Percentiles rank a stretch among this genome's conserved stretches.
phyloP scores from a whole-genome alignment of 2,329 filamentous ascomycete species.

The Fusarium irregulare region DNA sequence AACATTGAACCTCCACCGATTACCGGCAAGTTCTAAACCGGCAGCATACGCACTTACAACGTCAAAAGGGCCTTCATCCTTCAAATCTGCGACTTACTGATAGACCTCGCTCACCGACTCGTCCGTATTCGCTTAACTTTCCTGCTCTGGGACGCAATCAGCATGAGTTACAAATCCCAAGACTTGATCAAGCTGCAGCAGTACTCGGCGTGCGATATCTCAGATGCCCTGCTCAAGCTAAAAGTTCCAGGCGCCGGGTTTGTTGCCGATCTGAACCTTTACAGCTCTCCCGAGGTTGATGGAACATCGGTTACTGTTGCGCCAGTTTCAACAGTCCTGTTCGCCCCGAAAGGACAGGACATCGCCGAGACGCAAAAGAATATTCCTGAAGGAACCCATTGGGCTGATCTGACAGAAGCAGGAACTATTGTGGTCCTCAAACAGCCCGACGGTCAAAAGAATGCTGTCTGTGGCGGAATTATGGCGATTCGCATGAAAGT shows the following conservation, averaged over 20 bases:
- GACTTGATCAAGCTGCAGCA: constrained; percentile 48
- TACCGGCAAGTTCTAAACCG: constrained; percentile 27
- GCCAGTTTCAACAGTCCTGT: constrained; percentile 70
- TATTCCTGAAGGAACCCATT: constrained; percentile 71
- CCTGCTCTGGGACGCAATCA: constrained; percentile 21
- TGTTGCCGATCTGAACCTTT: constrained; percentile 65
- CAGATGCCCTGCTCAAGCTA: constrained; percentile 78
- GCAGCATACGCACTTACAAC: constrained; percentile 22
- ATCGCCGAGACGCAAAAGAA: constrained; percentile 54
- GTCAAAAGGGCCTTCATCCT: constrained; percentile 14
- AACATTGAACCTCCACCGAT: constrained; percentile 31
- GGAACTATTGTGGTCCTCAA: constrained; percentile 74
- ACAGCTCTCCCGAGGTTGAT: constrained; percentile 45
- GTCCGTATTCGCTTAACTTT: constrained; percentile 21
- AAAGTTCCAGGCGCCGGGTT: constrained; percentile 74
- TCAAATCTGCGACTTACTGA: constrained; percentile 18
- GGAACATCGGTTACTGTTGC: constrained; percentile 55
- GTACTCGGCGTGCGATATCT: constrained; percentile 69
- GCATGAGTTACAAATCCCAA: constrained; percentile 41
- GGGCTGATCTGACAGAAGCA: constrained; percentile 71
- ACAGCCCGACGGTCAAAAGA: constrained; percentile 72
- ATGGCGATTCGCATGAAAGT: constrained; percentile 77
- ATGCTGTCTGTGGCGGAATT: constrained; percentile 81
- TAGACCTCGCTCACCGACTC: constrained; percentile 35
- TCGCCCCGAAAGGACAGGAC: constrained; percentile 66